Base-by-base conservation (phyloP, 2,329 filamentous ascomycete genomes). In the Tolypocladium tundrense region DNA sequence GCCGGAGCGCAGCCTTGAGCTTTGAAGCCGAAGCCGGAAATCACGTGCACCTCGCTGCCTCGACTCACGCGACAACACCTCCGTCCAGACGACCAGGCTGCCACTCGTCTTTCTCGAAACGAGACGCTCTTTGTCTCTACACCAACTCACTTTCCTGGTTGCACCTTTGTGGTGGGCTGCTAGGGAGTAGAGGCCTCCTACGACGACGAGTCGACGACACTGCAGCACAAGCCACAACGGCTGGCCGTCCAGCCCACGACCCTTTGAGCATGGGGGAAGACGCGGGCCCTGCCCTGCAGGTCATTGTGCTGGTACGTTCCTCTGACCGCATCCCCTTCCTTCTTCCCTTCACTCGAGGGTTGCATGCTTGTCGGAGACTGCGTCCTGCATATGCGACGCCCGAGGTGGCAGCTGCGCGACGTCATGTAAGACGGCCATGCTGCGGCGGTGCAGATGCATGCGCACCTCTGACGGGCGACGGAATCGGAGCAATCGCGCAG, bases 241-340 rank as follows among this genome's bases (percentile, higher is more conserved):
- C 14, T 19, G 24, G 33, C 33, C 39, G 14, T 33, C 13, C 21
- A n/a, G 8, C 45, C 19, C 24, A 50, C 27, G 9, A n/a, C 31
- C 11, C 19, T 8, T 8, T 31, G 21, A 37, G 67, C 65, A 66
- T 64, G 66, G 64, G 63, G 53, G 63, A 66, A 51, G 59, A 65
- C 52, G 59, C 63, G 55, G 62, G 69, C 58, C 79, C 83, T 69
- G 82, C 83, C 45, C 74, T 91, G 73, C 87, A 91, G 73, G 85
- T 91, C 53, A 89, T 90, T 73, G 79, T 91, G 59, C 72, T 91
- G 77, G 88, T 91, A 76, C 77, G 86, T 80, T 56, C 43, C 24
- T 39, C n/a, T 55, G 51, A 35, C n/a, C n/a, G 8, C 39, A 24
- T 54, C 24, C 24, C 6, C 3, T 35, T 19, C n/a, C n/a, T n/a